Conservation (phyloP, 106 monocot species). For the Dendrobium nobile region DNA sequence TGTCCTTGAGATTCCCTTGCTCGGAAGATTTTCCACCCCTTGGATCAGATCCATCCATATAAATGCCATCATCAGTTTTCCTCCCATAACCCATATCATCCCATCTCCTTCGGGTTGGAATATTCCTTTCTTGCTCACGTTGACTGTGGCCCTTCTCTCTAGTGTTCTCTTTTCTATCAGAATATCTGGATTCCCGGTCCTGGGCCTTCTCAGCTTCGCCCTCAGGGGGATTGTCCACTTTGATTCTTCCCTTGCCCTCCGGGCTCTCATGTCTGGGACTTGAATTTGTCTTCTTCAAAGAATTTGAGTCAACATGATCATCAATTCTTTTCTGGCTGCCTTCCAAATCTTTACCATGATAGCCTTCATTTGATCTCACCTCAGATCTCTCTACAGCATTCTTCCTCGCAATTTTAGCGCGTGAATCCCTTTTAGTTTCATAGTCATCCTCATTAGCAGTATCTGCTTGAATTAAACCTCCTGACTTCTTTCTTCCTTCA, state of each 20-base stretch:
- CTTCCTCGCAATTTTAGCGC: constrained; percentile 46
- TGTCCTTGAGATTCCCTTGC: constrained; percentile 20
- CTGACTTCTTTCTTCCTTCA: constrained; percentile 29
- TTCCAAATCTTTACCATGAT: constrained; percentile 48
- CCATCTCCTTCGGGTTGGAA: constrained; percentile 30
- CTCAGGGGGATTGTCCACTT: constrained; percentile 28
- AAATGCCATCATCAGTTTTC: constrained; percentile 27
- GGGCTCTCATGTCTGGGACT: constrained; percentile 28
- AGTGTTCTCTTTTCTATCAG: constrained; percentile 39
- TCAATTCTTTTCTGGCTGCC: constrained; percentile 32
- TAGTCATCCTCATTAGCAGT: constrained; percentile 62
- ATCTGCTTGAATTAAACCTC: constrained; percentile 20
- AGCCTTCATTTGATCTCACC: constrained; percentile 35
- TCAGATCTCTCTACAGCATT: constrained; percentile 46
- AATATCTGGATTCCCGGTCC: constrained; percentile 39
- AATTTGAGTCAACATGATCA: constrained; percentile 34
- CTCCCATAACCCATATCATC: constrained; percentile 35
- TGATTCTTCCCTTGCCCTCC: constrained; percentile 30
- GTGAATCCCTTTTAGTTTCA: constrained; percentile 33
- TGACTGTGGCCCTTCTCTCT: constrained; percentile 37
- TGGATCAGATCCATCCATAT: constrained; percentile 33
- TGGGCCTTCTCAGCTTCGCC: constrained; percentile 37
- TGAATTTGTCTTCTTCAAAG: constrained; percentile 27
- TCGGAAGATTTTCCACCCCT: constrained; percentile 27
- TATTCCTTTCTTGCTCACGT: constrained; percentile 31